A percentile compares a stretch with the other conserved stretches of the same genome.
Conservation (phyloP, 441 rosid species). For the Theobroma grandiflorum region DNA sequence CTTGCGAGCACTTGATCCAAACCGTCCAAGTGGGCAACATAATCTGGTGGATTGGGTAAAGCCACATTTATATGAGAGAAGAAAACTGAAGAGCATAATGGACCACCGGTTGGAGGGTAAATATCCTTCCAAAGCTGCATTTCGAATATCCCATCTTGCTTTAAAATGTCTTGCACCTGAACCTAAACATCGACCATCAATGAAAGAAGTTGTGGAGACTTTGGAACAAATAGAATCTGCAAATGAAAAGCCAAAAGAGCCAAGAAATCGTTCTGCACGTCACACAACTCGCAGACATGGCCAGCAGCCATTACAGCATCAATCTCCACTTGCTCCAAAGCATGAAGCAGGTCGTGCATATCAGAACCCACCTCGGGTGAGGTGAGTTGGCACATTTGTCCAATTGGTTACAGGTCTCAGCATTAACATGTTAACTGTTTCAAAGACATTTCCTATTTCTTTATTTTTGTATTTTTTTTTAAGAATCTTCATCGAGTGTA, state of each 20-base stretch:
- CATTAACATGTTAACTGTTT: not conserved
- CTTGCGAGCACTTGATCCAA: conserved; percentile 66
- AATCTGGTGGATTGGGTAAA: conserved; percentile 75
- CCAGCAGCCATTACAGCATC: conserved; percentile 52
- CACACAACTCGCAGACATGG: conserved; percentile 38
- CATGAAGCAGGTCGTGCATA: conserved; percentile 39
- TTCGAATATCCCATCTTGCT: conserved; percentile 70
- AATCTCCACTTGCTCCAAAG: conserved; percentile 61
- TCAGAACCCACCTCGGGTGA: conserved; percentile 38
- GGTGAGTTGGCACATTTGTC: conserved; percentile 25
- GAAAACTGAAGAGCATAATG: conserved; percentile 66
- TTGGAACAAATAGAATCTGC: conserved; percentile 62
- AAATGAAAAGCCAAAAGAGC: conserved; percentile 52
- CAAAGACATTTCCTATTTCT: conserved; percentile 1
- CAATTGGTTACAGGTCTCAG: not conserved
- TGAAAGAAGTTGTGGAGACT: conserved; percentile 72
- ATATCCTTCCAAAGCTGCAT: conserved; percentile 68
- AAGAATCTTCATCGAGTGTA: not conserved
- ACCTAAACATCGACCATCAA: conserved; percentile 75
- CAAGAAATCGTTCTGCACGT: conserved; percentile 45
- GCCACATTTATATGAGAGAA: conserved; percentile 60
- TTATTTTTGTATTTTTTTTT: conserved; percentile 8
- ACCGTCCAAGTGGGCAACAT: conserved; percentile 62
- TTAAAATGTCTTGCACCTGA: conserved; percentile 64
- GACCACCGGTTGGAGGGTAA: conserved; percentile 73